Percentiles rank a stretch among this genome's conserved stretches.
phyloP scores from a whole-genome alignment of 2,329 filamentous ascomycete genomes.

The Fusarium sp. region DNA sequence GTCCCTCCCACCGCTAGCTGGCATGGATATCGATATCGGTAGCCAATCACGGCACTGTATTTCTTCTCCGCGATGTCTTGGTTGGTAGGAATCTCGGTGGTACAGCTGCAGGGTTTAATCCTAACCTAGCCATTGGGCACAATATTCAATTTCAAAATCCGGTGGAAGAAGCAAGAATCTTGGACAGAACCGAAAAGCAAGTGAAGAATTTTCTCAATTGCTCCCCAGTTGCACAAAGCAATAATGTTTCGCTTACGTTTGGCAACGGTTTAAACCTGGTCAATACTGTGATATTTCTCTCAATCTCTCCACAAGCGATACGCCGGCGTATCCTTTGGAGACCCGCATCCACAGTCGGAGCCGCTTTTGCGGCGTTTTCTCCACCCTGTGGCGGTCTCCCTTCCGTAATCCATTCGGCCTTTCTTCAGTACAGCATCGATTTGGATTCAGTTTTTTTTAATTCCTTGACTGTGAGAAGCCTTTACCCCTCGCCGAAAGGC shows the following conservation, averaged over 20 bases:
- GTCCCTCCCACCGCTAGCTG: constrained; percentile 25
- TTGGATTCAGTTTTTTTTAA: not conserved
- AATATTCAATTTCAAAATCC: constrained; percentile 25
- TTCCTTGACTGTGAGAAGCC: not conserved
- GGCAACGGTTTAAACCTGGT: not conserved
- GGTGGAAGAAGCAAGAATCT: constrained; percentile 25
- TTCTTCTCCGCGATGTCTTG: constrained; percentile 31
- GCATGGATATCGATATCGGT: constrained; percentile 29
- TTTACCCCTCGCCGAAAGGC: constrained; percentile 6
- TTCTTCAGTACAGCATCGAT: not conserved
- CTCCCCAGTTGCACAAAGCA: not conserved
- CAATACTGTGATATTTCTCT: constrained; percentile 4
- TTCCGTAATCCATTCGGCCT: constrained; percentile 8
- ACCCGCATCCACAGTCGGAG: constrained; percentile 17
- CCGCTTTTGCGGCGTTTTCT: constrained; percentile 20
- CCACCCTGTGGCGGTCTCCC: constrained; percentile 11
- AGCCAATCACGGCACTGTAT: constrained; percentile 24
- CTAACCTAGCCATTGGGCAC: constrained; percentile 5
- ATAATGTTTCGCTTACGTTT: constrained; percentile 8
- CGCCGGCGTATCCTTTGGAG: constrained; percentile 6
- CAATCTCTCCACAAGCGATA: constrained; percentile 3
- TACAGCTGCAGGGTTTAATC: constrained; percentile 21
- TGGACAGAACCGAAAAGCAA: not conserved
- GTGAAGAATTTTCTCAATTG: not conserved
- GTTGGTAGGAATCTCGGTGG: constrained; percentile 17